Evolutionary conservation across 2,329 filamentous ascomycete species (phyloP).

Genomic region (Chaetothyriales sp.): DNA sequence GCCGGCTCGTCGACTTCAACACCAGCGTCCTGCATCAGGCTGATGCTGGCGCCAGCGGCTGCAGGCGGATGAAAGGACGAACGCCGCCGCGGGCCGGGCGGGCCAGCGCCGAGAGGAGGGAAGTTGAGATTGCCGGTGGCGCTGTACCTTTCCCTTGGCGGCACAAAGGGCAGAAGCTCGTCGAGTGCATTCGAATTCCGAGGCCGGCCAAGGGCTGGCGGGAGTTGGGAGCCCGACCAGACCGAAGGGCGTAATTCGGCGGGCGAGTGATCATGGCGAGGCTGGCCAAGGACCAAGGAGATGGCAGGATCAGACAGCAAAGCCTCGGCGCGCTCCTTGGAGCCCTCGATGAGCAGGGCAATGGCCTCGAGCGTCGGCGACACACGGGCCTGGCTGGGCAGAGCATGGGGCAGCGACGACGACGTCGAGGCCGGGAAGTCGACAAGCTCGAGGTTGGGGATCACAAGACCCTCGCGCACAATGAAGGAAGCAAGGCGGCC

Average conservation of each 20-base stretch:
- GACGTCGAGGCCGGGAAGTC: conserved; percentile 42
- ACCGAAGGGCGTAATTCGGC: conserved; percentile 37
- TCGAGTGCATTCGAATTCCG: conserved; percentile 30
- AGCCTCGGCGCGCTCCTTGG: conserved; percentile 62
- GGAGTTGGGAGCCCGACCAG: conserved; percentile 39
- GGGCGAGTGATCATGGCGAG: conserved; percentile 38
- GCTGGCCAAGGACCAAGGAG: conserved; percentile 52
- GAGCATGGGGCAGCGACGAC: conserved; percentile 47
- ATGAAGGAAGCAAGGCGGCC: conserved; percentile 59
- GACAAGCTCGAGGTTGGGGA: conserved; percentile 48
- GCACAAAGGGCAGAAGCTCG: conserved; percentile 45
- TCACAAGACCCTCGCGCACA: conserved; percentile 50
- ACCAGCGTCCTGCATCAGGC: conserved; percentile 27
- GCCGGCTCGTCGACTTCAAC: conserved; percentile 54
- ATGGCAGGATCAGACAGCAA: conserved; percentile 56
- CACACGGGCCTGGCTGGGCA: conserved; percentile 46
- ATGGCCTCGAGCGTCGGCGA: conserved; percentile 64
- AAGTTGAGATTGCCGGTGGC: conserved; percentile 34
- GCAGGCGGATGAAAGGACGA: conserved; percentile 23
- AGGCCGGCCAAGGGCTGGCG: conserved; percentile 23
- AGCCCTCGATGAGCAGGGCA: conserved; percentile 61
- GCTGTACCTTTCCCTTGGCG: conserved; percentile 23
- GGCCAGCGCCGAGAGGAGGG: conserved; percentile 38
- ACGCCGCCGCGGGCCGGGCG: conserved; percentile 24
- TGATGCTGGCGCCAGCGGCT: conserved; percentile 12